A percentile compares a stretch with the other conserved stretches of the same genome.
Evolutionary conservation across 345 rosid species (phyloP).

Genomic region (Noccaea caerulescens): DNA sequence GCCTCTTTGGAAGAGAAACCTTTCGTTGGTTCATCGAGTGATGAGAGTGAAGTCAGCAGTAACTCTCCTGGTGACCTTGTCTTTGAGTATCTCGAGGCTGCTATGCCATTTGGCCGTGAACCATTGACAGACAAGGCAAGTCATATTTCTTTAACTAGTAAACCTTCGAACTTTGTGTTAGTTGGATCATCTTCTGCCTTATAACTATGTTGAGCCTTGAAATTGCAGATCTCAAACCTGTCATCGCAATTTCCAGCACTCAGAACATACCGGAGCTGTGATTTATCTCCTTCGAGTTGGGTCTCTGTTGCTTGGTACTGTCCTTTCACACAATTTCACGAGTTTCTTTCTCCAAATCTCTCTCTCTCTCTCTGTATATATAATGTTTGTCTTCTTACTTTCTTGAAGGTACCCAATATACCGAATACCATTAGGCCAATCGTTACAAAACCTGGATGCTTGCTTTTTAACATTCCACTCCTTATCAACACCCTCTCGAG

Average conservation of each 20-base stretch:
- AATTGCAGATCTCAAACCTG: constrained; percentile 57
- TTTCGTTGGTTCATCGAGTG: constrained; percentile 60
- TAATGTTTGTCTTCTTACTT: constrained; percentile 13
- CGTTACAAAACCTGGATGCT: constrained; percentile 76
- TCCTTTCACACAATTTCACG: constrained; percentile 3
- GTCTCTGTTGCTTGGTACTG: constrained; percentile 81
- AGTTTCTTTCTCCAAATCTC: constrained; percentile 4
- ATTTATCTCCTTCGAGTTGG: constrained; percentile 82
- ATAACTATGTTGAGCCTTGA: background rate
- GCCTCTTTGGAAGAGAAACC: constrained; percentile 58
- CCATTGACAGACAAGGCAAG: constrained; percentile 85
- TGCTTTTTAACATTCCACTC: constrained; percentile 82
- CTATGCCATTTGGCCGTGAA: constrained; percentile 75
- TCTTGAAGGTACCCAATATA: constrained; percentile 82
- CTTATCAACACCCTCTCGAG: constrained; percentile 58
- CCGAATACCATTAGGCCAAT: constrained; percentile 78
- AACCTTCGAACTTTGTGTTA: too few relatives aligned
- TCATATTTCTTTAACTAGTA: background rate
- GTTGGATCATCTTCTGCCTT: background rate
- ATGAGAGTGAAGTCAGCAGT: constrained; percentile 62
- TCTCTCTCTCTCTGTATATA: constrained; percentile 6
- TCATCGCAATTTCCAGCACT: constrained; percentile 66
- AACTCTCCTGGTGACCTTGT: constrained; percentile 56
- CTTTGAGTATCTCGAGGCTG: constrained; percentile 75
- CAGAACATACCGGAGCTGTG: constrained; percentile 68